Base-by-base conservation (phyloP, 176 grass and related monocot genomes). In the Elaeis guineensis region DNA sequence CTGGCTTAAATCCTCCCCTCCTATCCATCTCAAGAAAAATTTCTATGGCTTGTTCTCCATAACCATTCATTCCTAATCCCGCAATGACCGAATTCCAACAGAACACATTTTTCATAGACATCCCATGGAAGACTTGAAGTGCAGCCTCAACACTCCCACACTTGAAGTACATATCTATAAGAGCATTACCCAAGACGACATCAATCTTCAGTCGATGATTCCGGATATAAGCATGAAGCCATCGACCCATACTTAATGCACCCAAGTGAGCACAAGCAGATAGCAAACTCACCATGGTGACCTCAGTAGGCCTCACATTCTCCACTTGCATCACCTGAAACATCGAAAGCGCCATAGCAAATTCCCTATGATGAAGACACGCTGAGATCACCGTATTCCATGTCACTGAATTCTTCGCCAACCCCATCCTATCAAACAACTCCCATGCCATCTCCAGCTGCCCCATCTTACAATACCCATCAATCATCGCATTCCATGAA, bases 161-260 rank as follows among this genome's bases (percentile, higher is more conserved):
- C 35, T 44, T 44, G 65, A 68, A 68, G 65, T 56, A 68, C 65
- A 68, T 68, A 48, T 56, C 65, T 21, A 68, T 48, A n/a, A 68
- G 25, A 4, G 65, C 65, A 56, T 68, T 68, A 6, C 65, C 65
- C 28, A 68, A 55, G 29, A 68, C 17, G 12, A 68, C 52, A 56
- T 68, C 65, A 39, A 68, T 39, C 53, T 57, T 68, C 52, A 68
- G 9, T 3, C 3, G 25, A 26, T 57, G 65, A 20, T 68, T 68
- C 52, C 18, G 52, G 24, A 68, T 48, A 52, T 57, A 68, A 19
- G 65, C 8, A 21, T 68, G 65, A 25, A 68, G 54, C 65, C 65
- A 68, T 57, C 18, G 28, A 12, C 65, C 65, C 65, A 68, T 68
- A 19, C 23, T 32, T 19, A 44, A 39, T 5, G 65, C 52, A 56